A percentile compares a stretch with the other conserved stretches of the same genome.
These are phyloP conservation scores for Rubia occidens DNA, from an alignment of 305 asterid genomes.

Conservation along the genomic window DNA sequence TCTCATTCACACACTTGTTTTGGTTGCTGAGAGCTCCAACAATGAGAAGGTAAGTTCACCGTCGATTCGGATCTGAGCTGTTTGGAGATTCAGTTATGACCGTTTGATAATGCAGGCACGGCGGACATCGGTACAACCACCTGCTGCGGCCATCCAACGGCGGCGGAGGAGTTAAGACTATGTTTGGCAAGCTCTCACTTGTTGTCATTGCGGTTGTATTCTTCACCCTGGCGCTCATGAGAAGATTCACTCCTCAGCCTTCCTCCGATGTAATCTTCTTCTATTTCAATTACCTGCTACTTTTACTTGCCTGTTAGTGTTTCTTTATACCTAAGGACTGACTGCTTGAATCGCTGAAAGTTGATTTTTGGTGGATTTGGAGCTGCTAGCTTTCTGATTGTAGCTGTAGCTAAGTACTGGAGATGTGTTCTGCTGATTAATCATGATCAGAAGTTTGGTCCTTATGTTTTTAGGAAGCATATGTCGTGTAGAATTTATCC, in stretches of 20 bases:
- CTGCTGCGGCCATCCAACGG: slow-evolving; percentile 51
- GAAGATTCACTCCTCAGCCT: slow-evolving; percentile 31
- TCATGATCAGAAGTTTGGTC: neutral
- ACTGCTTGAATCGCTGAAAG: neutral
- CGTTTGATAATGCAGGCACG: slow-evolving; percentile 31
- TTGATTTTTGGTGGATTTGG: neutral
- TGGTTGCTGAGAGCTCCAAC: neutral
- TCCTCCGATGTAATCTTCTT: slow-evolving; percentile 39
- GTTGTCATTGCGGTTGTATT: slow-evolving; percentile 58
- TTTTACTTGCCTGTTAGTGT: neutral
- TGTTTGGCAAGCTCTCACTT: slow-evolving; percentile 61
- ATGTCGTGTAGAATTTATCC: neutral
- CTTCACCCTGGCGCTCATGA: slow-evolving; percentile 48
- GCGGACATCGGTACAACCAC: slow-evolving; percentile 41
- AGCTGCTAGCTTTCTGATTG: neutral
- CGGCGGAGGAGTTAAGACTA: slow-evolving; percentile 48
- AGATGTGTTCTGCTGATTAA: neutral
- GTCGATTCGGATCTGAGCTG: slow-evolving; percentile 6
- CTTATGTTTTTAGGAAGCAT: neutral
- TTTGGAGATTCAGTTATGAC: neutral
- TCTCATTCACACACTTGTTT: neutral
- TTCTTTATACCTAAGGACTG: neutral
- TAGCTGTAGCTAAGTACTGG: neutral
- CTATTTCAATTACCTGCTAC: neutral
- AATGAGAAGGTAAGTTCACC: slow-evolving; percentile 20